Evolutionary conservation across 2,329 filamentous ascomycete species (phyloP).

Genomic region (Coleophoma crateriformis): DNA sequence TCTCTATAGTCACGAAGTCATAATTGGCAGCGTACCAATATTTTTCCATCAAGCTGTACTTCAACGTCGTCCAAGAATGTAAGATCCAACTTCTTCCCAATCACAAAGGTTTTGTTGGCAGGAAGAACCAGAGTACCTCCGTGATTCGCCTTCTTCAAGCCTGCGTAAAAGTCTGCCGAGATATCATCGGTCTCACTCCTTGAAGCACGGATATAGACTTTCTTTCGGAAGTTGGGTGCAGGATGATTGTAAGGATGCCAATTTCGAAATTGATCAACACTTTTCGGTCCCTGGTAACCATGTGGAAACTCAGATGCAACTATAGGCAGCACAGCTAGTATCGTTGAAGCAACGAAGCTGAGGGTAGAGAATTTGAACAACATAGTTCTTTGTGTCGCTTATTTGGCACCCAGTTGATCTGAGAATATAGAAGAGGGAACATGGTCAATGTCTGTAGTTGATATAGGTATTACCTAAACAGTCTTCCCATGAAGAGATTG

Average conservation of each 20-base stretch:
- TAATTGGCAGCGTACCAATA: conserved; percentile 29
- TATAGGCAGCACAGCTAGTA: no score
- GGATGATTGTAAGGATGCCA: conserved; percentile 27
- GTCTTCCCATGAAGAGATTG: no score
- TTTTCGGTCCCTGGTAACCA: no score
- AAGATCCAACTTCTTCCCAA: conserved; percentile 54
- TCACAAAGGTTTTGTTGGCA: conserved; percentile 29
- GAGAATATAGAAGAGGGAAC: no score
- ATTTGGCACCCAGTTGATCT: no score
- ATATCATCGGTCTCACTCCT: conserved; percentile 49
- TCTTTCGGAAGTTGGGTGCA: conserved; percentile 27
- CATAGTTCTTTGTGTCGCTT: no score
- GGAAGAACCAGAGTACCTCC: conserved; percentile 54
- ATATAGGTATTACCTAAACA: no score
- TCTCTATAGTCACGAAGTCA: neutral
- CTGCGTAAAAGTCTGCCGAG: conserved; percentile 47
- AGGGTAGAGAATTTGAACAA: no score
- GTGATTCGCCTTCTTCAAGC: conserved; percentile 49
- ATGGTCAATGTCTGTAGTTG: no score
- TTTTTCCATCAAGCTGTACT: conserved; percentile 52
- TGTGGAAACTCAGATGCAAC: no score
- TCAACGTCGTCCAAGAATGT: conserved; percentile 58
- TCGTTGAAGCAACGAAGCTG: no score
- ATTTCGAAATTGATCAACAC: neutral
- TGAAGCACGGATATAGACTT: conserved; percentile 46